Percentiles rank a stretch among this genome's conserved stretches.
Evolutionary conservation across 352 stramenopile species (phyloP).

Genomic region (Phytopythium boreale): DNA sequence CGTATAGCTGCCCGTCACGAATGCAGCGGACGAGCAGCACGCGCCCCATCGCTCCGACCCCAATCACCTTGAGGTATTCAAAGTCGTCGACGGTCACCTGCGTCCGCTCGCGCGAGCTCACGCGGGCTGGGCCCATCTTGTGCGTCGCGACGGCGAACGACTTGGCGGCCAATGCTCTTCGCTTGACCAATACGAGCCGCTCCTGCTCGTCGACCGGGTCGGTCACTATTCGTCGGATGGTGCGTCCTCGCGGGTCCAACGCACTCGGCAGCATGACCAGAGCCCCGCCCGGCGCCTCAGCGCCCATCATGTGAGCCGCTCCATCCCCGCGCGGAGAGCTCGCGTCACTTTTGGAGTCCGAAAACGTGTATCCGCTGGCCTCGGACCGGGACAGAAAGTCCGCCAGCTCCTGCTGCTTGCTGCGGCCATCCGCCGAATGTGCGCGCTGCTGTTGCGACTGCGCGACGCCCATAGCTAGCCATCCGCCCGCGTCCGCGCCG

Average conservation of each 20-base stretch:
- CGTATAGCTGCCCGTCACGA: slow-evolving; percentile 53
- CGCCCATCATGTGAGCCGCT: background rate
- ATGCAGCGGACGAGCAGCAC: slow-evolving; percentile 75
- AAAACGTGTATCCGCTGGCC: slow-evolving; percentile 13
- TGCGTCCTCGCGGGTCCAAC: slow-evolving; percentile 44
- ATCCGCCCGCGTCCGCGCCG: background rate
- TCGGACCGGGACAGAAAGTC: slow-evolving; percentile 4
- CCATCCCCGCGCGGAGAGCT: background rate
- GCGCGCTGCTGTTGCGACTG: background rate
- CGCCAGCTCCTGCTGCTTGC: slow-evolving; percentile 4
- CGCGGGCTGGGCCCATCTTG: background rate
- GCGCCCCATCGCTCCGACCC: slow-evolving; percentile 82
- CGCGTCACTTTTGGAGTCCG: slow-evolving; percentile 30
- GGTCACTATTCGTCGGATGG: slow-evolving; percentile 51
- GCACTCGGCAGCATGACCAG: slow-evolving; percentile 59
- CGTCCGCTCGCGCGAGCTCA: background rate
- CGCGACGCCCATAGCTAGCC: background rate
- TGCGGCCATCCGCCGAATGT: background rate
- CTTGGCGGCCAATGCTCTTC: slow-evolving; percentile 46
- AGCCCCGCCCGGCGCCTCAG: slow-evolving; percentile 11
- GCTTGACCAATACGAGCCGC: slow-evolving; percentile 56
- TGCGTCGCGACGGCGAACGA: slow-evolving; percentile 72
- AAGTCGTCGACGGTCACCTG: slow-evolving; percentile 64
- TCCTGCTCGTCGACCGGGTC: slow-evolving; percentile 46
- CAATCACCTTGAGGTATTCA: slow-evolving; percentile 86